Evolutionary conservation across 2,329 filamentous ascomycete genomes (phyloP).

Genomic region (Penicillium brasilianum): DNA sequence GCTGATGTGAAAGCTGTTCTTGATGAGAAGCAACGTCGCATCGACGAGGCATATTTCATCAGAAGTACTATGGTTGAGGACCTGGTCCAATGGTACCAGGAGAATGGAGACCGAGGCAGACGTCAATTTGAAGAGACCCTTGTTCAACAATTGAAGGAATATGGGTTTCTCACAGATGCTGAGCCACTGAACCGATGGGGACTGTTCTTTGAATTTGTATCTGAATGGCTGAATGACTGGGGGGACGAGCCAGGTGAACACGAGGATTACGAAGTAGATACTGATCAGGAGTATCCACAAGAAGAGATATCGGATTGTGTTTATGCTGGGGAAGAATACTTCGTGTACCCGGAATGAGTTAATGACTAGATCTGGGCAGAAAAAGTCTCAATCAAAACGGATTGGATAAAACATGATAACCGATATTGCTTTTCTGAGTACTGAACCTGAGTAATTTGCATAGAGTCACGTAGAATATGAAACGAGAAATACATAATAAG

Average conservation of each 20-base stretch:
- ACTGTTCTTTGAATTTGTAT: not conserved
- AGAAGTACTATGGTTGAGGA: not conserved
- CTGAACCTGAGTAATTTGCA: too few species aligned
- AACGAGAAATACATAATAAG: too few species aligned
- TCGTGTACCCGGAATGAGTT: not conserved
- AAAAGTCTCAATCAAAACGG: not conserved
- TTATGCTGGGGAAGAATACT: not conserved
- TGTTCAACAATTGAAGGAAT: not conserved
- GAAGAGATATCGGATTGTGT: not conserved
- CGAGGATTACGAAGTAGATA: not conserved
- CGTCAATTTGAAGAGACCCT: not conserved
- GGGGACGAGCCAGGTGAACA: not conserved
- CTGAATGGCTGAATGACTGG: not conserved
- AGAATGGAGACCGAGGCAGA: not conserved
- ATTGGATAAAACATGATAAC: too few species aligned
- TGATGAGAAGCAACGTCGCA: not conserved
- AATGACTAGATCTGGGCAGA: not conserved
- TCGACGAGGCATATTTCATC: not conserved
- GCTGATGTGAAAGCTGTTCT: slow-evolving; percentile 1
- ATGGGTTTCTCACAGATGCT: not conserved
- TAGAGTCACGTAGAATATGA: too few species aligned
- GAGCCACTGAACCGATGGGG: not conserved
- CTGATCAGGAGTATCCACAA: not conserved
- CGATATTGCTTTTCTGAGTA: too few species aligned
- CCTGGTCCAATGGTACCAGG: not conserved